Percentiles rank a stretch among this genome's conserved stretches.
Evolutionary conservation across 257 asterid species (phyloP).

Genomic region (Capsicum baccatum): DNA sequence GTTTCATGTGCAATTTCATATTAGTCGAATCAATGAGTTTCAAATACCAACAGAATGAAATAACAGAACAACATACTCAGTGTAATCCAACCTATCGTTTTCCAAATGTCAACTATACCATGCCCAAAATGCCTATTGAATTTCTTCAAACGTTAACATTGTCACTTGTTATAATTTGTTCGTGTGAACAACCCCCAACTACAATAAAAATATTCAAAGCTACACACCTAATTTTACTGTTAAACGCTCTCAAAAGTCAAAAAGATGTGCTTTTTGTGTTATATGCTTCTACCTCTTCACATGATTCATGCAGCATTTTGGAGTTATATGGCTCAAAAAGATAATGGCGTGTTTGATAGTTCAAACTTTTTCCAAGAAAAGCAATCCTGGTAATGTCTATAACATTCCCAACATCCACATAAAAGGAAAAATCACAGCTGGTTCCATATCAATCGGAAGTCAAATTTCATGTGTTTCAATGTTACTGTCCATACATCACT

Average conservation of each 20-base stretch:
- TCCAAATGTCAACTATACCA: no score
- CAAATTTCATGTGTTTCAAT: no score
- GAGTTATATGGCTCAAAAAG: conserved; percentile 13
- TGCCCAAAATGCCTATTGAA: no score
- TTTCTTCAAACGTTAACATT: neutral
- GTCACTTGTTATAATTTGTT: neutral
- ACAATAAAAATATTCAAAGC: neutral
- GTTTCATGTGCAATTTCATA: neutral
- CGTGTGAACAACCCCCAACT: neutral
- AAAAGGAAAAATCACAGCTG: conserved; percentile 31
- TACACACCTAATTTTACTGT: neutral
- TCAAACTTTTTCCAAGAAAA: conserved; percentile 33
- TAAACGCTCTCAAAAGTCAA: neutral
- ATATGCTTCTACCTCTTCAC: conserved; percentile 37
- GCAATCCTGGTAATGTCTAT: neutral
- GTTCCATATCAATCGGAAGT: neutral
- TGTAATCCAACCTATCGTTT: neutral
- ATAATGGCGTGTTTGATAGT: conserved; percentile 26
- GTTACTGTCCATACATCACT: neutral
- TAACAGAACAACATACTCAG: neutral
- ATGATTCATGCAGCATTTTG: conserved; percentile 39
- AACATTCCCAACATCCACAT: conserved; percentile 32
- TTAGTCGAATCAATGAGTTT: neutral
- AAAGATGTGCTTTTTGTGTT: neutral
- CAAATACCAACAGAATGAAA: neutral